Percentiles rank a stretch among this genome's conserved stretches.
Evolutionary conservation across 2,329 filamentous ascomycete genomes (phyloP).

Genomic region (Arthrobotrys sphaeroides): DNA sequence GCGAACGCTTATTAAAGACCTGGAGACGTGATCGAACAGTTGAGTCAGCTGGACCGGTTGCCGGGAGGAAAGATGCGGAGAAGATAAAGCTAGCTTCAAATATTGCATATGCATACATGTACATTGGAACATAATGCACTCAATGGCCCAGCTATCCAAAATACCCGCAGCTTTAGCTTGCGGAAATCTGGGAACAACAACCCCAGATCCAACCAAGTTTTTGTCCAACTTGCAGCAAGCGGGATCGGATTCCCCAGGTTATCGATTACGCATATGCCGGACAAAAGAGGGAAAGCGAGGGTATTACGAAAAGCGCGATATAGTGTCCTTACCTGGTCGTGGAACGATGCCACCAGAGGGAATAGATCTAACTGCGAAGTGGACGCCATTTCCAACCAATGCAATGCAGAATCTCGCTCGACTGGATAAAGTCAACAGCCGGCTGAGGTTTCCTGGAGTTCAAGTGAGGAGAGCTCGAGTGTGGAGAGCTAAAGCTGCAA

Average conservation of each 20-base stretch:
- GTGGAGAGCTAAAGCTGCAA: conserved; percentile 44
- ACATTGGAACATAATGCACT: conserved; percentile 7
- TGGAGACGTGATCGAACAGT: conserved; percentile 5
- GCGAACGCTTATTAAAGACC: conserved; percentile 32
- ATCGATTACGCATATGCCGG: conserved; percentile 22
- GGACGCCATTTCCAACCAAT: conserved; percentile 38
- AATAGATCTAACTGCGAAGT: conserved; percentile 37
- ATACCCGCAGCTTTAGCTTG: conserved; percentile 3
- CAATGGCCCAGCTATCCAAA: conserved; percentile 5
- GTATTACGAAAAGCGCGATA: conserved; percentile 15
- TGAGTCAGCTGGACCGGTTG: conserved; percentile 40
- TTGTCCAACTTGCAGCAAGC: conserved; percentile 4
- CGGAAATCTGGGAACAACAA: not conserved
- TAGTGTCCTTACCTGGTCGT: conserved; percentile 36
- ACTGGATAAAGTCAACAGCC: conserved; percentile 29
- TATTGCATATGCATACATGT: conserved; percentile 14
- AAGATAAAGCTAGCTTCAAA: conserved; percentile 11
- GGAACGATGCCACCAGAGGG: conserved; percentile 17
- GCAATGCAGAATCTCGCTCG: conserved; percentile 2
- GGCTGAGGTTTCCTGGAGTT: conserved; percentile 10
- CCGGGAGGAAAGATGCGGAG: not conserved
- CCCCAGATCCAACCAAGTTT: conserved; percentile 19
- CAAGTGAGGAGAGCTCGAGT: conserved; percentile 10
- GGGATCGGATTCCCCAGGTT: conserved; percentile 28
- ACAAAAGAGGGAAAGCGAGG: conserved; percentile 11